phyloP scores from a whole-genome alignment of 345 rosid genomes.

The Geranium brycei region DNA sequence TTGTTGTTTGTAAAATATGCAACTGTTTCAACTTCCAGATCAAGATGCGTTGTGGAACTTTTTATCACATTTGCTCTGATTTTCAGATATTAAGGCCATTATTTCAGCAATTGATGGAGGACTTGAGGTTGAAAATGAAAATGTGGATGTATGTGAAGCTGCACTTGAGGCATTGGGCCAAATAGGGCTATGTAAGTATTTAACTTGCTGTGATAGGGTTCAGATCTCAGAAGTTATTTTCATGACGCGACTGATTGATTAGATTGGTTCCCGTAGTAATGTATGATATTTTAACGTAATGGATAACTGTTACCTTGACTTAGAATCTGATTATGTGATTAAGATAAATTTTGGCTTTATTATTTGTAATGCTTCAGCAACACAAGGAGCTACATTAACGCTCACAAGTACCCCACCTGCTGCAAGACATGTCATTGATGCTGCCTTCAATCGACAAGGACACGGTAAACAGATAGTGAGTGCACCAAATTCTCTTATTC shows the following conservation, averaged over 20 bases:
- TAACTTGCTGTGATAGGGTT: too few relatives aligned
- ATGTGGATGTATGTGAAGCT: constrained; percentile 54
- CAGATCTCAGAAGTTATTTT: too few relatives aligned
- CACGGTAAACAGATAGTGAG: constrained; percentile 83
- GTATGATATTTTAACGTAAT: too few relatives aligned
- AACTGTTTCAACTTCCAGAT: background rate
- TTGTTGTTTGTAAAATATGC: too few relatives aligned
- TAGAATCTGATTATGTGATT: too few relatives aligned
- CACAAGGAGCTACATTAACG: constrained; percentile 52
- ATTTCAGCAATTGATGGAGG: constrained; percentile 59
- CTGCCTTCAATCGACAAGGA: constrained; percentile 70
- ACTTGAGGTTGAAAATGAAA: constrained; percentile 33
- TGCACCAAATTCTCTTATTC: constrained; percentile 3
- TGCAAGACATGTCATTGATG: constrained; percentile 55
- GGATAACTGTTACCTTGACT: background rate
- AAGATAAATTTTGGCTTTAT: too few relatives aligned
- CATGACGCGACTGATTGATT: too few relatives aligned
- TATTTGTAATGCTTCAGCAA: constrained; percentile 21
- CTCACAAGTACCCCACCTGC: constrained; percentile 46
- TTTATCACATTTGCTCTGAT: background rate
- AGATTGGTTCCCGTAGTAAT: too few relatives aligned
- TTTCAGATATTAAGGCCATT: constrained; percentile 46
- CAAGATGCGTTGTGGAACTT: background rate
- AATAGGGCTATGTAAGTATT: constrained; percentile 51
- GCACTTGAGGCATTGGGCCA: constrained; percentile 84